Base-by-base conservation (phyloP, 1,284 basidiomycete species). In the Apiotrichum veenhuisii region DNA sequence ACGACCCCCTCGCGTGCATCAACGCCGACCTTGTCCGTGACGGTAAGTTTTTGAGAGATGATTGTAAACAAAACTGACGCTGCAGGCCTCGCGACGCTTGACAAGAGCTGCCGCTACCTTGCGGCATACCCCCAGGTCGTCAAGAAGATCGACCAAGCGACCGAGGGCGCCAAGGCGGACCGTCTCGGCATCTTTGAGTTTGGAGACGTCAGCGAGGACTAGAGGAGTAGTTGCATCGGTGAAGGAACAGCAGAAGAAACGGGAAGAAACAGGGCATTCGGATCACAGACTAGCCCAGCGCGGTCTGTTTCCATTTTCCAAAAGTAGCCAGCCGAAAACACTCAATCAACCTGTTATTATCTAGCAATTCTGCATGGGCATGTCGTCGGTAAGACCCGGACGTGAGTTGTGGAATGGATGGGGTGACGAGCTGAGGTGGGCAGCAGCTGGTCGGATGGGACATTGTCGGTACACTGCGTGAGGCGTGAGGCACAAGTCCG, bases 151-250 rank as follows among this genome's bases (percentile, higher is more conserved):
- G 81, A 84, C 72, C 52, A 60, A 55, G 83, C 86, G 10, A 74
- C 86, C 30, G 72, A 78, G 34, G 81, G 79, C 17, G 90, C 89
- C 26, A 93, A 92, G 77, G 80, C 81, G 48, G 85, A 87, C 60
- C 83, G 90, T 33, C 76, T 83, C 50, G 90, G 90, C 43, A 91
- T 91, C 83, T 93, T 91, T 69, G 91, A 93, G 80, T 89, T 57
- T 54, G 68, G 64, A 27, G 63, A 64, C 48, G 61, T 64, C 20
- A 61, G 58, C 50, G 63, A 64, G 54, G 63, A 64, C 61, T 60
- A 58, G 44, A 2, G 34, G n/a, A 47, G 8, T 15, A 36, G 27
- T 15, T 23, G 42, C 11, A n/a, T n/a, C n/a, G n/a, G n/a, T n/a
- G n/a, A n/a, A 43, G 20, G 23, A 43, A 27, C 20, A 26, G 17